phyloP scores from a whole-genome alignment of 768 basidiomycete species.

The Chiua virens region DNA sequence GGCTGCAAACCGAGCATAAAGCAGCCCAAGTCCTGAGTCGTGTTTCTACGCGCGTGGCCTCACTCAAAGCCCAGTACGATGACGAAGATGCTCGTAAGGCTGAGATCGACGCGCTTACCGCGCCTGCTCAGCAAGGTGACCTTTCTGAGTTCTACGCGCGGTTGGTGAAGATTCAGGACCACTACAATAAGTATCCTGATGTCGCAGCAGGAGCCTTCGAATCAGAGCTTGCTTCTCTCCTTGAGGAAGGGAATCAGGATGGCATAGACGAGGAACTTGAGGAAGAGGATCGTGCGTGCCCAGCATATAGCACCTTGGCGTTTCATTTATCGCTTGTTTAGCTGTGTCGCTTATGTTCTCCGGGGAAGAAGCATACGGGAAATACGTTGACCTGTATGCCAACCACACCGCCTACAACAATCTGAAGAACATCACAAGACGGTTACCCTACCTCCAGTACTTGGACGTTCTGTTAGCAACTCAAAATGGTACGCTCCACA shows the following conservation, averaged over 20 bases:
- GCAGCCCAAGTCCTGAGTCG: conserved; percentile 88
- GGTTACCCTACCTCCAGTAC: conserved; percentile 90
- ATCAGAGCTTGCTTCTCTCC: conserved; percentile 75
- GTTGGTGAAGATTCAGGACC: conserved; percentile 94
- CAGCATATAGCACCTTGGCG: neutral
- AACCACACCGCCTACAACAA: conserved; percentile 90
- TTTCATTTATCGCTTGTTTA: conserved; percentile 30
- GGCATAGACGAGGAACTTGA: conserved; percentile 67
- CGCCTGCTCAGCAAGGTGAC: conserved; percentile 61
- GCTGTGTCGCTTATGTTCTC: conserved; percentile 87
- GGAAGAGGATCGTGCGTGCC: conserved; percentile 80
- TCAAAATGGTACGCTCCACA: conserved; percentile 59
- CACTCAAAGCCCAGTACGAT: conserved; percentile 72
- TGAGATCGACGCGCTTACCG: conserved; percentile 66
- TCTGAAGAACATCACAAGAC: conserved; percentile 78
- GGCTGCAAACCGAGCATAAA: conserved; percentile 81
- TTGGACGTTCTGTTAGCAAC: conserved; percentile 79
- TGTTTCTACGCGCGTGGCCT: conserved; percentile 63
- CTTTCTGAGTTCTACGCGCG: conserved; percentile 94
- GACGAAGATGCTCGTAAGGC: conserved; percentile 70
- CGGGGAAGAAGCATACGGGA: conserved; percentile 93
- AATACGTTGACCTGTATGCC: conserved; percentile 90
- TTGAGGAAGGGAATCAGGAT: conserved; percentile 75
- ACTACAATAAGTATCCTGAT: conserved; percentile 95
- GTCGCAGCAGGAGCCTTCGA: conserved; percentile 78